A percentile compares a stretch with the other conserved stretches of the same genome.
Conservation (phyloP, 306 rosid species). For the Cyamopsis tetragonoloba region DNA sequence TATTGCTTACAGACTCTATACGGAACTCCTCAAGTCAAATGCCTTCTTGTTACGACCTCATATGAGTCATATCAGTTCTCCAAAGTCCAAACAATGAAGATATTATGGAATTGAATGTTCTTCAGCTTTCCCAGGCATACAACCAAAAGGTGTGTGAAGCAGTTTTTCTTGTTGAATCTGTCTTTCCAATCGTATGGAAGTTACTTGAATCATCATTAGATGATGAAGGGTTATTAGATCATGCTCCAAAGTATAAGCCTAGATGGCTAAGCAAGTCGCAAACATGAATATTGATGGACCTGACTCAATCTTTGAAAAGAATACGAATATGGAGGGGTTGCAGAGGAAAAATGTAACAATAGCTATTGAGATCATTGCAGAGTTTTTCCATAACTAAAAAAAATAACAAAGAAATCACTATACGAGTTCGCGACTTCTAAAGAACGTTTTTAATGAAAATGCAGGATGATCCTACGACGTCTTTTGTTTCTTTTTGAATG, state of each 20-base stretch:
- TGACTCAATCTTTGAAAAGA: conserved; percentile 51
- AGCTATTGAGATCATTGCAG: conserved; percentile 71
- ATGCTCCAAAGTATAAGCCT: conserved; percentile 51
- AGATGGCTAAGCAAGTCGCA: conserved; percentile 55
- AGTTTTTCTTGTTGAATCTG: conserved; percentile 68
- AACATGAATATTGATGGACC: conserved; percentile 64
- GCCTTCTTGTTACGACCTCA: no score
- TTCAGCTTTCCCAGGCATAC: conserved; percentile 68
- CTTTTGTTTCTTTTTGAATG: no score
- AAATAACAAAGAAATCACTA: no score
- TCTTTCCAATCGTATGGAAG: conserved; percentile 73
- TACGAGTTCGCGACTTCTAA: no score
- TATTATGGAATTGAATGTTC: conserved; percentile 77
- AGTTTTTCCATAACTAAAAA: conserved; percentile 64
- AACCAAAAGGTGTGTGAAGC: conserved; percentile 64
- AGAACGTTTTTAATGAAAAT: no score
- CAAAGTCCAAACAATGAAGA: no score
- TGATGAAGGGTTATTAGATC: conserved; percentile 77
- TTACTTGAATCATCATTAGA: conserved; percentile 87
- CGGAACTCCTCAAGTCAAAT: no score
- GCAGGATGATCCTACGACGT: no score
- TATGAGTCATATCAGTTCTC: no score
- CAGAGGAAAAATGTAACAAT: conserved; percentile 53
- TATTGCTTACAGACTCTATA: no score
- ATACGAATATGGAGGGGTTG: conserved; percentile 38